A percentile compares a stretch with the other conserved stretches of the same genome.
These are phyloP conservation scores for Darksidea phi DNA, from an alignment of 495 filamentous ascomycete genomes.

Conservation along the genomic window DNA sequence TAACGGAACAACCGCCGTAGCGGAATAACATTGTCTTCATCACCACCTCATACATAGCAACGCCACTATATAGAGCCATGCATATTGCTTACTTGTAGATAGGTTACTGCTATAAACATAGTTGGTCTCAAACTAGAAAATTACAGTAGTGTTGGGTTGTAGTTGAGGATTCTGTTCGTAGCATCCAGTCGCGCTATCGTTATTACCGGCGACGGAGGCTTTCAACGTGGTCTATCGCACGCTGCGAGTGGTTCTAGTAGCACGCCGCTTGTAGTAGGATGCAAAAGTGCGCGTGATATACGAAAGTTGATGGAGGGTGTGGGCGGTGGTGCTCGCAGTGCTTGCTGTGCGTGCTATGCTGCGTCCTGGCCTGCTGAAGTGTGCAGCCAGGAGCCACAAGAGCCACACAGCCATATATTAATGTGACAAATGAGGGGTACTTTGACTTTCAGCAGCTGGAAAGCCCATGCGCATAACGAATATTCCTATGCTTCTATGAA, in stretches of 20 bases:
- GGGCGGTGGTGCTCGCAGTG: neutral
- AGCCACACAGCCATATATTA: neutral
- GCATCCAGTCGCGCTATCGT: too few species aligned
- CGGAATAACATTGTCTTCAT: too few species aligned
- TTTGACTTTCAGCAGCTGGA: constrained; percentile 6
- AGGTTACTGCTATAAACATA: too few species aligned
- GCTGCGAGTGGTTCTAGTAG: neutral
- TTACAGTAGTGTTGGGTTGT: too few species aligned
- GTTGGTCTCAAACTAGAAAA: too few species aligned
- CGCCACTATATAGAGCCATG: too few species aligned
- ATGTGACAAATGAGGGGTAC: constrained; percentile 11
- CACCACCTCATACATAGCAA: too few species aligned
- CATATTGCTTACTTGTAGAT: too few species aligned
- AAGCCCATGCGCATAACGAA: constrained; percentile 6
- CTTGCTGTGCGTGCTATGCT: neutral
- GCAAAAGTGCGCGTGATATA: neutral
- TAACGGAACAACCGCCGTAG: too few species aligned
- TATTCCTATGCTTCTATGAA: constrained; percentile 4
- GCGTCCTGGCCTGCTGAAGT: neutral
- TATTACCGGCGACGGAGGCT: neutral
- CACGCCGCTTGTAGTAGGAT: neutral
- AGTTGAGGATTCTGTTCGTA: too few species aligned
- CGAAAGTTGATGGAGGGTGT: neutral
- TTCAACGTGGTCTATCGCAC: neutral
- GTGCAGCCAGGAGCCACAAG: neutral